These are phyloP conservation scores for Brassica rapa DNA, from an alignment of 345 rosid species.

Conservation along the genomic window DNA sequence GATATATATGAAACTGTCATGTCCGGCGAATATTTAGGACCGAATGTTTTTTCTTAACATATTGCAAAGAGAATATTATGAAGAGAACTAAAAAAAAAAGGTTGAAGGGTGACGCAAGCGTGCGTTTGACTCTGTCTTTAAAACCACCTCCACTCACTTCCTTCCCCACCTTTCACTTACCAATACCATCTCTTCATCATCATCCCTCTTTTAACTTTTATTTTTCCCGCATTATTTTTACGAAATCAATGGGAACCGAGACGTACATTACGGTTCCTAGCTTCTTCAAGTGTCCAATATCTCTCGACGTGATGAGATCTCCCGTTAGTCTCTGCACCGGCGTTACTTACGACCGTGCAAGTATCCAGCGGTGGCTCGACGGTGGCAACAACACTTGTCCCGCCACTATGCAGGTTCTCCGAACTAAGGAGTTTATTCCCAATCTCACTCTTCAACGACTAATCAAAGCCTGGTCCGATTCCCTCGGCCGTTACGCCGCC, in stretches of 20 bases:
- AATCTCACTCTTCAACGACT: slow-evolving; percentile 81
- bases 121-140: slow-evolving; percentile 41
- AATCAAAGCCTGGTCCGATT: slow-evolving; percentile 77
- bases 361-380: slow-evolving; percentile 92
- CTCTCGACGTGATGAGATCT: slow-evolving; percentile 89
- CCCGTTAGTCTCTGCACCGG: slow-evolving; percentile 97
- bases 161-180: slow-evolving; percentile 35
- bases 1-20: no score
- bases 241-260: slow-evolving; percentile 43
- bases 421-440: slow-evolving; percentile 66
- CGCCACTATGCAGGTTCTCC: slow-evolving; percentile 93
- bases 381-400: slow-evolving; percentile 91
- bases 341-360: slow-evolving; percentile 86
- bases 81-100: not conserved
- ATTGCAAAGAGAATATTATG: no score
- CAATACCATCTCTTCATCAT: slow-evolving; percentile 32
- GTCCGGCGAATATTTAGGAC: no score
- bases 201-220: slow-evolving; percentile 25
- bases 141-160: slow-evolving; percentile 42
- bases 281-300: slow-evolving; percentile 85
- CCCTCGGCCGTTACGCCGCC: slow-evolving; percentile 40
- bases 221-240: slow-evolving; percentile 39
- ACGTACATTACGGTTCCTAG: slow-evolving; percentile 71
- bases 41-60: no score
- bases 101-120: slow-evolving; percentile 31